Base-by-base conservation (phyloP, 805 yeast species). In the Hanseniaspora singularis region DNA sequence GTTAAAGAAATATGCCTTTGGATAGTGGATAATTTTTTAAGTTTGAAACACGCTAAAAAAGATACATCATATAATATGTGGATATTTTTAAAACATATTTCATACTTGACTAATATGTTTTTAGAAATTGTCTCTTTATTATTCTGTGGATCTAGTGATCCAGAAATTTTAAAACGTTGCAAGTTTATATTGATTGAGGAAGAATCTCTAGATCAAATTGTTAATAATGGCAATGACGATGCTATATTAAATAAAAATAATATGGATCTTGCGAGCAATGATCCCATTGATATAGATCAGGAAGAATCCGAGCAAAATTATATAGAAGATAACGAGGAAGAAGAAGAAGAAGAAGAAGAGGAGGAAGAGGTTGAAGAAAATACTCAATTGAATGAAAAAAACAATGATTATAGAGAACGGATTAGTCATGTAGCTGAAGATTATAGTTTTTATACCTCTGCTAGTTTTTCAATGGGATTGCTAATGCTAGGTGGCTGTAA, bases 401-500 rank as follows among this genome's bases (percentile, higher is more conserved):
- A 38, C 5, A 31, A 33, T 9, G 36, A 24, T 5, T 37, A 40
- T 41, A 51, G 55, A 34, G 45, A 54, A 26, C 69, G 56, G 33
- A 62, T 28, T 50, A 51, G 14, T 27, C 60, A 44, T 33, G 46
- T 54, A 12, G 62, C 61, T 34, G 58, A 54, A n/a, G 62, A 62
- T 3, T 86, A 74, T 59, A 92, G 95, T 0, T 74, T 77, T 50
- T 83, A 74, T 55, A 76, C 82, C 77, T 83, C 88, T 0, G 68
- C 79, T 1, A 85, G 83, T 55, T 72, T 84, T 67, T 83, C 94
- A 0, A 62, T 92, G 32, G 99, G 99, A 2, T 77, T 89, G 54
- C 65, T 89, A 46, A 88, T 89, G 57, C 61, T 92, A 31, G 96
- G 96, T 0, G 92, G 95, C 1, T 96, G 97, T 0, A 96, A 86